Conservation (phyloP, 2,329 filamentous ascomycete genomes). For the Clonostachys chloroleuca region DNA sequence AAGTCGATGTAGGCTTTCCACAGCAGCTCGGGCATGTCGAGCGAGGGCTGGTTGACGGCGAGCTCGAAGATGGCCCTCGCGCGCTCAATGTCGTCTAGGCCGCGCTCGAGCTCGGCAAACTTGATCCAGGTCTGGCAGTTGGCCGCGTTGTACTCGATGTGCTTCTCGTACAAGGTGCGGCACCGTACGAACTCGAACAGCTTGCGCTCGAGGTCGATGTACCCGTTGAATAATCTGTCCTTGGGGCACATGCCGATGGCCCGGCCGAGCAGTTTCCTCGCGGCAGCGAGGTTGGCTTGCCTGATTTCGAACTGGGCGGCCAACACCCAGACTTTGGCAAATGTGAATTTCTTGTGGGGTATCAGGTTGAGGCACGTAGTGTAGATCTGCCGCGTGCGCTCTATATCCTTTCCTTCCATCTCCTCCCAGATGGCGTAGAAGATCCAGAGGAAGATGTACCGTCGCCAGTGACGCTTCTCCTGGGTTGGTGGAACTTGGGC, state of each 20-base stretch:
- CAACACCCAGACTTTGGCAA: constrained; percentile 92
- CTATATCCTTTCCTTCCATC: constrained; percentile 72
- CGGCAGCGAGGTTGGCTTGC: constrained; percentile 73
- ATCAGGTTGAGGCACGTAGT: constrained; percentile 81
- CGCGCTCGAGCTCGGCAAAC: constrained; percentile 89
- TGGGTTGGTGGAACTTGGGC: constrained; percentile 92
- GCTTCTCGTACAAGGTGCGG: constrained; percentile 88
- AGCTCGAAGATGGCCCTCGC: constrained; percentile 90
- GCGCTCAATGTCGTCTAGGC: constrained; percentile 84
- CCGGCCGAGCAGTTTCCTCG: constrained; percentile 83
- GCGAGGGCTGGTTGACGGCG: constrained; percentile 71
- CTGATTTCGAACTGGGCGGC: constrained; percentile 92
- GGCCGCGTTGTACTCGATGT: constrained; percentile 84
- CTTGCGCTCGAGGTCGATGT: constrained; percentile 88
- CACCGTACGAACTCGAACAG: constrained; percentile 93
- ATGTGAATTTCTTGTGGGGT: constrained; percentile 95
- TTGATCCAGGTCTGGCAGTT: constrained; percentile 96
- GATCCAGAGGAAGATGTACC: constrained; percentile 97
- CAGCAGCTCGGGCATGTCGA: constrained; percentile 96
- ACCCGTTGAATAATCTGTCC: constrained; percentile 89
- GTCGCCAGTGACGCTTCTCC: constrained; percentile 94
- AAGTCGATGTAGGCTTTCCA: constrained; percentile 99
- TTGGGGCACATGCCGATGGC: constrained; percentile 95
- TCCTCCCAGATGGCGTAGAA: constrained; percentile 98
- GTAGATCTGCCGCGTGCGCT: constrained; percentile 85